Evolutionary conservation across 768 basidiomycete species (phyloP), one percentile per base, ranked within the genome.

Genomic region (Multifurca ochricompacta): DNA sequence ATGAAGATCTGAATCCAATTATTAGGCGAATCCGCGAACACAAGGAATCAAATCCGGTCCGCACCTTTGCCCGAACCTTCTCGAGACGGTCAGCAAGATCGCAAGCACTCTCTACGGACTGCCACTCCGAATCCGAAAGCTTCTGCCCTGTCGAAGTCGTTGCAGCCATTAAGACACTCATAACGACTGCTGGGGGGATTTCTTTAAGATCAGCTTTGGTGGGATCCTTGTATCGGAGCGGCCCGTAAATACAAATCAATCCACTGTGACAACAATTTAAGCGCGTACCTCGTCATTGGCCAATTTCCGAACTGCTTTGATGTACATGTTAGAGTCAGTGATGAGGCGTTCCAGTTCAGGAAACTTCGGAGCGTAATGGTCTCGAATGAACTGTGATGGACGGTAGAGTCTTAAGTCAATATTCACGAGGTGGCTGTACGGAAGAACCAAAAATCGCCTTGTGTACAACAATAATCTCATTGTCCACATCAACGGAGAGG

Each of bases 281-380:
- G 5, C 10, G 65, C 73, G 32, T 53, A 83, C 87, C 72, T 87
- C 83, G 35, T 81, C 77, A 67, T 99, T 98, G 8, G 81, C 94
- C 44, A 99, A 76, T 1, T 81, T 82, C 54, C 90, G 83, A 11
- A 97, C 95, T 9, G 95, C 85, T 27, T 85, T 83, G 60, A 95
- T 92, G 71, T 91, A 98, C 77, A 93, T 89, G 45, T 82, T 76
- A 7, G 96, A 89, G 62, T 97, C 93, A 3, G 84, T 80, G 18
- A 99, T 88, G 30, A 99, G 80, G 63, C 96, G 91, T 68, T 98
- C 96, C 27, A 99, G 80, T 64, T 98, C 96, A 25, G 96, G 95
- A 69, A 99, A 99, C 59, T 91, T 89, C 27, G 87, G 78, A 0
- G 87, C 81, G 68, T 98, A 99, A 70, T 97, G 95, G 67, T 99